Evolutionary conservation across 139 green algal genomes (phyloP).

Genomic region (Pseudopediastrum boryanum): DNA sequence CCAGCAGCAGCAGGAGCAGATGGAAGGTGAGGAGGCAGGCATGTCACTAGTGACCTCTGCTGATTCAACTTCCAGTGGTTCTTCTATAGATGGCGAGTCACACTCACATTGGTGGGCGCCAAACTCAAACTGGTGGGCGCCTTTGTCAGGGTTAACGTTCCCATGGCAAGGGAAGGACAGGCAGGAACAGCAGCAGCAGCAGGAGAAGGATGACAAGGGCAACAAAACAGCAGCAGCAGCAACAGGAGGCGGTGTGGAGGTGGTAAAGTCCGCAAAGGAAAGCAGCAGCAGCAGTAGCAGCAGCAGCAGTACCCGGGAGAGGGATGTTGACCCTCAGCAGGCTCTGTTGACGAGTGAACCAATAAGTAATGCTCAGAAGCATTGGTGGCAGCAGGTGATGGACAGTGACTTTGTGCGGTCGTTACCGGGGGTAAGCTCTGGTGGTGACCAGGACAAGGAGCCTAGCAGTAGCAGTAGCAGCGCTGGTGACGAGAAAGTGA

Average conservation of each 20-base stretch:
- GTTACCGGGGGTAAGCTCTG: conserved; percentile 1
- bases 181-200: conserved; percentile 26
- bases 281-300: conserved; percentile 32
- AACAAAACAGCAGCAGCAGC: conserved; percentile 29
- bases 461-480: neutral
- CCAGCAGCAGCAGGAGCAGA: conserved; percentile 14
- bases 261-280: too few species aligned
- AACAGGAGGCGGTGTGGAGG: too few species aligned
- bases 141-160: too few species aligned
- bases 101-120: too few species aligned
- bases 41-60: too few species aligned
- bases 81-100: too few species aligned
- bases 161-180: too few species aligned
- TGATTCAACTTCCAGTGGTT: too few species aligned
- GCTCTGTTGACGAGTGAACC: conserved; percentile 27
- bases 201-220: conserved; percentile 1
- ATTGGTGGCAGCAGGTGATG: conserved; percentile 27
- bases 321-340: neutral
- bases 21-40: too few species aligned
- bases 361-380: neutral
- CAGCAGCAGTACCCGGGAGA: neutral
- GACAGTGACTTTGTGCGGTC: conserved; percentile 8
- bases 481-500: neutral
- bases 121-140: too few species aligned
- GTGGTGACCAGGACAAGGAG: neutral